These are phyloP conservation scores for Glycine latifolia DNA, from an alignment of 306 rosid genomes.

Conservation along the genomic window DNA sequence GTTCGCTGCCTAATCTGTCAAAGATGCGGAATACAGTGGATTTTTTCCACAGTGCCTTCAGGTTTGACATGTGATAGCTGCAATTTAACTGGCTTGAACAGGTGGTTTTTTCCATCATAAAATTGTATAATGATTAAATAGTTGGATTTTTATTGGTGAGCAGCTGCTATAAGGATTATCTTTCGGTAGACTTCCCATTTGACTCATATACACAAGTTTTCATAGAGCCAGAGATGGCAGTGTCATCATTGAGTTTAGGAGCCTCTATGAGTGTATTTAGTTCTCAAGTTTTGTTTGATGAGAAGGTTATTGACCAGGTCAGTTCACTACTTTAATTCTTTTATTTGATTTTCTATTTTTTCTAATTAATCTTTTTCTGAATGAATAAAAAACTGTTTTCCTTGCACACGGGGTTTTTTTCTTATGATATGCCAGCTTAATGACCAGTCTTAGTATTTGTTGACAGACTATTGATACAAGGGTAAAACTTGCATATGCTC, in stretches of 20 bases:
- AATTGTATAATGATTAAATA: constrained; percentile 39
- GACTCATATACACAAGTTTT: constrained; percentile 95
- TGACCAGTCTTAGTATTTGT: constrained; percentile 40
- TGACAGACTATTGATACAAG: constrained; percentile 89
- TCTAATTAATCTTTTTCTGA: not conserved
- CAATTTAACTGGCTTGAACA: constrained; percentile 9
- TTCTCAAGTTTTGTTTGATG: constrained; percentile 90
- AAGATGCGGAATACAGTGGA: constrained; percentile 78
- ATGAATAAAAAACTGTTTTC: constrained; percentile 3
- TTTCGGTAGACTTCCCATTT: constrained; percentile 87
- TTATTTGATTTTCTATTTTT: not conserved
- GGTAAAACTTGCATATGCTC: constrained; percentile 91
- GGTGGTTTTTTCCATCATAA: not conserved
- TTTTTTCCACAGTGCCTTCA: constrained; percentile 79
- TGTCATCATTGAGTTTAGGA: constrained; percentile 83
- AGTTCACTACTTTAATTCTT: constrained; percentile 47
- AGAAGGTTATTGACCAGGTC: constrained; percentile 94
- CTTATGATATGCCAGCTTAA: constrained; percentile 22
- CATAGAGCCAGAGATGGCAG: constrained; percentile 84
- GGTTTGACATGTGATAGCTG: constrained; percentile 54
- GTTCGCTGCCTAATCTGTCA: constrained; percentile 61
- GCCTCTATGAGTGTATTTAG: constrained; percentile 90
- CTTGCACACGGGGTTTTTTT: constrained; percentile 3
- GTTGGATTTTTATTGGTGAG: constrained; percentile 44
- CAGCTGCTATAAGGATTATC: constrained; percentile 97